These are phyloP conservation scores for Vaccinium corymbosum DNA, from an alignment of 148 eudicot genomes.

Conservation along the genomic window DNA sequence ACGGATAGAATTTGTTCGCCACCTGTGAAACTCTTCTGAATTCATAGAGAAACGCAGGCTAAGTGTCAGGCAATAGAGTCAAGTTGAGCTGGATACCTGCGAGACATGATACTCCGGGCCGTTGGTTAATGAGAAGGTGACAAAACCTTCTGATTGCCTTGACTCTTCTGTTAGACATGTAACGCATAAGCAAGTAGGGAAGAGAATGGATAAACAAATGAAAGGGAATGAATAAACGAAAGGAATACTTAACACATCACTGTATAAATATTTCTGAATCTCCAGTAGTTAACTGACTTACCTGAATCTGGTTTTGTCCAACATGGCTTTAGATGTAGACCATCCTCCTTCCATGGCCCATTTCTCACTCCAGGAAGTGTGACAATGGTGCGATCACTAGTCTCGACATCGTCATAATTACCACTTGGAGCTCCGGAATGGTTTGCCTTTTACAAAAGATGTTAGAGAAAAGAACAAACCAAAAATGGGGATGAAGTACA, in stretches of 20 bases:
- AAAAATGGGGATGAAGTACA: not conserved
- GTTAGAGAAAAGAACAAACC: not conserved
- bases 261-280: constrained; percentile 13
- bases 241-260: not conserved
- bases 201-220: not conserved
- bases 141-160: constrained; percentile 59
- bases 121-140: constrained; percentile 83
- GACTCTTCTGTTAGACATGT: constrained; percentile 45
- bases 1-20: not conserved
- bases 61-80: not conserved
- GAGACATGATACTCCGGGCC: constrained; percentile 98
- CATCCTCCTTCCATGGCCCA: constrained; percentile 68
- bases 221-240: not conserved
- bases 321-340: constrained; percentile 60
- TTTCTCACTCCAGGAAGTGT: constrained; percentile 27
- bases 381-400: constrained; percentile 29
- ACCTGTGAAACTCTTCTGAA: not conserved
- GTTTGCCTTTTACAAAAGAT: constrained; percentile 27
- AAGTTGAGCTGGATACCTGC: constrained; percentile 45
- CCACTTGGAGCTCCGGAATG: constrained; percentile 23
- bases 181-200: not conserved
- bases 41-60: not conserved
- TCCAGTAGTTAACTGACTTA: constrained; percentile 15
- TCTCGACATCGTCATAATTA: constrained; percentile 28
- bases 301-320: constrained; percentile 65